Percentiles rank a stretch among this genome's conserved stretches.
These are phyloP conservation scores for Murraya koenigii DNA, from an alignment of 345 rosid species.

Conservation along the genomic window DNA sequence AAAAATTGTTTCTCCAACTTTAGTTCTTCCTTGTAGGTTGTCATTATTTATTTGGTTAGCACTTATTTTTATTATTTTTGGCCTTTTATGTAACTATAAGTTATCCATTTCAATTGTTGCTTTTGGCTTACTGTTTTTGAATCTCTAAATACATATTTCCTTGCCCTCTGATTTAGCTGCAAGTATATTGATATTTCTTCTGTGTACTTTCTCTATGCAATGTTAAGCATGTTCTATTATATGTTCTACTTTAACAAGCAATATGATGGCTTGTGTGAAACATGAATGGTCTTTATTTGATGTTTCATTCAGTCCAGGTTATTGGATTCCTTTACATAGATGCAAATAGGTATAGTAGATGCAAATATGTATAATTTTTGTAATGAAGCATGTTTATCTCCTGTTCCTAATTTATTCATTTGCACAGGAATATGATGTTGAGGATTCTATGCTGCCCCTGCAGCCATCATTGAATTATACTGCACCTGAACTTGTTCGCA, in stretches of 20 bases:
- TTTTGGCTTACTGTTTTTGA: neutral
- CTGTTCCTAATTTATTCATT: conserved; percentile 19
- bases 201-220: neutral
- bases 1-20: neutral
- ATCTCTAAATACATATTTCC: neutral
- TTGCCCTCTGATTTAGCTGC: neutral
- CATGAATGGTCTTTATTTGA: neutral
- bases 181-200: neutral
- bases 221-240: neutral
- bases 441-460: conserved; percentile 86
- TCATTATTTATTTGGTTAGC: neutral
- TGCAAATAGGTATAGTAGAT: neutral
- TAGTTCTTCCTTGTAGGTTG: neutral
- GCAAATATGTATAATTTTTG: neutral
- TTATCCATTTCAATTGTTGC: neutral
- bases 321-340: conserved; percentile 1
- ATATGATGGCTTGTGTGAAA: neutral
- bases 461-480: conserved; percentile 92
- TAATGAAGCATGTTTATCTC: neutral
- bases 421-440: conserved; percentile 90
- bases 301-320: neutral
- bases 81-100: neutral
- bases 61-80: neutral
- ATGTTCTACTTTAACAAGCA: neutral
- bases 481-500: conserved; percentile 89